These are phyloP conservation scores for Phanerodontia chrysosporium DNA, from an alignment of 768 basidiomycete genomes.

Conservation along the genomic window DNA sequence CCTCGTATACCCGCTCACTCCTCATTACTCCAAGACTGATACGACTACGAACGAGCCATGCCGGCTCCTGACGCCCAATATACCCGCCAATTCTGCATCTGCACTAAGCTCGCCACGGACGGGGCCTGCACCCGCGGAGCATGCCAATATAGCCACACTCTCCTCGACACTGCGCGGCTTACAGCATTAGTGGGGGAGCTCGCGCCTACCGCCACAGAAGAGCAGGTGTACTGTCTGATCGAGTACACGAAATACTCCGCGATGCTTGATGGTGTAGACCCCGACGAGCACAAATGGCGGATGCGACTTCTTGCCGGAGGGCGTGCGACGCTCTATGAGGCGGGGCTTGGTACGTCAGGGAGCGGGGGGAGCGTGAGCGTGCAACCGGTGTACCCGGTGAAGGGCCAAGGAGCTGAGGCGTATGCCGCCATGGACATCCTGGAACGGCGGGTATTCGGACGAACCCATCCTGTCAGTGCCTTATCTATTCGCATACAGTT, in stretches of 20 bases:
- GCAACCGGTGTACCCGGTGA: slow-evolving; percentile 12
- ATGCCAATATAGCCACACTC: slow-evolving; percentile 10
- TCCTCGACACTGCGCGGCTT: slow-evolving; percentile 10
- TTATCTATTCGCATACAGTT: neutral
- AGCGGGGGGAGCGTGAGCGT: slow-evolving; percentile 7
- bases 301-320: slow-evolving; percentile 9
- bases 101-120: neutral
- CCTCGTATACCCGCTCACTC: neutral
- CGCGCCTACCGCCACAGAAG: neutral
- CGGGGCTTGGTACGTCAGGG: slow-evolving; percentile 3
- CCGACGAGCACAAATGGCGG: slow-evolving; percentile 8
- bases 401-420: slow-evolving; percentile 9
- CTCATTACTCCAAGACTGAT: neutral
- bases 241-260: slow-evolving; percentile 13
- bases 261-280: neutral
- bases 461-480: slow-evolving; percentile 2
- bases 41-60: neutral
- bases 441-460: slow-evolving; percentile 10
- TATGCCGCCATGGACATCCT: slow-evolving; percentile 2
- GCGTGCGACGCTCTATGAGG: slow-evolving; percentile 6
- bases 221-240: slow-evolving; percentile 10
- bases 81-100: slow-evolving; percentile 9
- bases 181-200: slow-evolving; percentile 7
- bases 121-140: neutral
- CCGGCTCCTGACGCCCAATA: neutral